A percentile compares a stretch with the other conserved stretches of the same genome.
These are phyloP conservation scores for Paramecium bursaria DNA, from an alignment of 73 alveolate genomes.

Conservation along the genomic window DNA sequence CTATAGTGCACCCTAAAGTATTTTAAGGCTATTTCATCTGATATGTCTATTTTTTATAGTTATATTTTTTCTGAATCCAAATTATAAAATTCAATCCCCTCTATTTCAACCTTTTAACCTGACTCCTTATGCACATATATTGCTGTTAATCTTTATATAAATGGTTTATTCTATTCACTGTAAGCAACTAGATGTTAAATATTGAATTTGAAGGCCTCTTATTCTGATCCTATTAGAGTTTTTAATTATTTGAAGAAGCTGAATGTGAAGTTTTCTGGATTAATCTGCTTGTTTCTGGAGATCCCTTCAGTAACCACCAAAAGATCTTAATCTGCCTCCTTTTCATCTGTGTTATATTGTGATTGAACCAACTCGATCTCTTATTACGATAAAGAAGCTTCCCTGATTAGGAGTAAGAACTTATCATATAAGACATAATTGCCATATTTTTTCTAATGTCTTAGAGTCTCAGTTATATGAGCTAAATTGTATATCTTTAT, in stretches of 20 bases:
- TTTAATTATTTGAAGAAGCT: slow-evolving; percentile 30
- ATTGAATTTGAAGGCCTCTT: slow-evolving; percentile 51
- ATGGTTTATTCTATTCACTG: background rate
- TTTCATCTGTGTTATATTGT: slow-evolving; percentile 49
- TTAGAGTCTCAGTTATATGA: slow-evolving; percentile 13
- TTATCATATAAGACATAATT: slow-evolving; percentile 15
- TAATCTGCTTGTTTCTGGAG: background rate
- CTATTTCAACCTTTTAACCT: slow-evolving; percentile 39
- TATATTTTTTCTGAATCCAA: slow-evolving; percentile 28
- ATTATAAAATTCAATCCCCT: slow-evolving; percentile 36
- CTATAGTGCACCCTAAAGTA: slow-evolving; percentile 54
- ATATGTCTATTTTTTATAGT: background rate
- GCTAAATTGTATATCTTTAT: slow-evolving; percentile 29
- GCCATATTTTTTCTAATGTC: slow-evolving; percentile 1
- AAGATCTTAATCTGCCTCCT: slow-evolving; percentile 42
- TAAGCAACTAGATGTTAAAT: slow-evolving; percentile 33
- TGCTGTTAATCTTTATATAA: slow-evolving; percentile 50
- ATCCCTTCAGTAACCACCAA: background rate
- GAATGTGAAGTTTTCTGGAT: background rate
- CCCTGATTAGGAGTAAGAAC: background rate
- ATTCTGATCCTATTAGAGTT: slow-evolving; percentile 22
- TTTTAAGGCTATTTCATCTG: slow-evolving; percentile 29
- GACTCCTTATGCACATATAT: slow-evolving; percentile 47
- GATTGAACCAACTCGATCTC: slow-evolving; percentile 32
- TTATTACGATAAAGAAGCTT: slow-evolving; percentile 1